These are phyloP conservation scores for Bipolaris zeicola DNA, from an alignment of 2,329 filamentous ascomycete species.

Conservation along the genomic window DNA sequence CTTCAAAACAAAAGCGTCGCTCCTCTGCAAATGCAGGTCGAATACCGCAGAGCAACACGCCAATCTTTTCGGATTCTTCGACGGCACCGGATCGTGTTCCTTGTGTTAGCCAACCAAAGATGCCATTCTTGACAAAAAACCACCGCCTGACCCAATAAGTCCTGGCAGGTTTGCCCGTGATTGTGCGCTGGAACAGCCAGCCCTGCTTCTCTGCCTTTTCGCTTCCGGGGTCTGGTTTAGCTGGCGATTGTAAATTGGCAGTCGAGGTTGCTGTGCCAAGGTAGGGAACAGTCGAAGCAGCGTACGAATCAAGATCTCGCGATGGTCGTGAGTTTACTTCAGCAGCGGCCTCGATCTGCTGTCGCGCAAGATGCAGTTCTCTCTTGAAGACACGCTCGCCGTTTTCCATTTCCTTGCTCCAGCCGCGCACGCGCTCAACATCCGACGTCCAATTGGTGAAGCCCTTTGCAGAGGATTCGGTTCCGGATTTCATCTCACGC, in stretches of 20 bases:
- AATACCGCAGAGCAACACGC: constrained; percentile 90
- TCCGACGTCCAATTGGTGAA: constrained; percentile 74
- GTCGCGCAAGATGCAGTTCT: constrained; percentile 78
- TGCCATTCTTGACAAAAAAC: constrained; percentile 95
- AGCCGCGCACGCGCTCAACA: constrained; percentile 89
- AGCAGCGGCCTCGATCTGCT: constrained; percentile 80
- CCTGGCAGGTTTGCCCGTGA: constrained; percentile 85
- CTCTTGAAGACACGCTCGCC: constrained; percentile 82
- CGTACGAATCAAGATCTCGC: constrained; percentile 91
- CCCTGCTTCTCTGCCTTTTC: constrained; percentile 80
- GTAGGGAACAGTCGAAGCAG: constrained; percentile 85
- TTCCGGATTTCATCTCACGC: constrained; percentile 77
- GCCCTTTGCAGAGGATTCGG: constrained; percentile 66
- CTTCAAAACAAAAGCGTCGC: constrained; percentile 93
- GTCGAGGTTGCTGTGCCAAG: constrained; percentile 71
- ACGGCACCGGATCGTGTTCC: constrained; percentile 80
- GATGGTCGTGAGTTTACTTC: constrained; percentile 76
- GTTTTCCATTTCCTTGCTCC: constrained; percentile 92
- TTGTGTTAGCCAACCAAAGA: constrained; percentile 93
- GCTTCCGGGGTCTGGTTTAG: constrained; percentile 58
- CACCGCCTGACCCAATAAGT: constrained; percentile 90
- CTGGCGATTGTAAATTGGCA: constrained; percentile 52
- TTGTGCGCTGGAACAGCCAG: constrained; percentile 84
- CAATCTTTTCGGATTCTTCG: constrained; percentile 94
- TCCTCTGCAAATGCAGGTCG: constrained; percentile 92